These are phyloP conservation scores for Cardiospermum halicacabum DNA, from an alignment of 345 rosid genomes.

Conservation along the genomic window DNA sequence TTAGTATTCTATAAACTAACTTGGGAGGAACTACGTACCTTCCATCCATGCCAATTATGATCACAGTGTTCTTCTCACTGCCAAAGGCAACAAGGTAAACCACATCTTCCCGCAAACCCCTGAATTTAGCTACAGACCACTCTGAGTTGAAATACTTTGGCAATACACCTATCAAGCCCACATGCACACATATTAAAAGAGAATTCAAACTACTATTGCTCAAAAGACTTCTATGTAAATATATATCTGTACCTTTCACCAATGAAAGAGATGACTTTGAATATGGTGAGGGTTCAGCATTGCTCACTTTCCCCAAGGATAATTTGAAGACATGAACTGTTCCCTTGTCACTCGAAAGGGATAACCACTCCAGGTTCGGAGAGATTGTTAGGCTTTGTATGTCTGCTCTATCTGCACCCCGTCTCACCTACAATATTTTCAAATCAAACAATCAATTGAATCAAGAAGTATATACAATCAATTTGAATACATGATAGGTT, in stretches of 20 bases:
- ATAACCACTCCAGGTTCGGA: slow-evolving; percentile 45
- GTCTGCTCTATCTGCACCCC: slow-evolving; percentile 64
- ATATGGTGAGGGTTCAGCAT: too few species aligned
- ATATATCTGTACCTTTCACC: slow-evolving; percentile 34
- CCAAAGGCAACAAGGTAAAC: slow-evolving; percentile 51
- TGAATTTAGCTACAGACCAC: slow-evolving; percentile 61
- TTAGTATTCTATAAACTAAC: too few species aligned
- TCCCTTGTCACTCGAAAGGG: slow-evolving; percentile 58
- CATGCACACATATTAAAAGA: background rate
- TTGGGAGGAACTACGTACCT: slow-evolving; percentile 23
- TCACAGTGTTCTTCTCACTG: slow-evolving; percentile 41
- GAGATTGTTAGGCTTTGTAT: slow-evolving; percentile 56
- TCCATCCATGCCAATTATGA: slow-evolving; percentile 53
- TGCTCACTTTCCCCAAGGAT: background rate
- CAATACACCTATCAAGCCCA: slow-evolving; percentile 47
- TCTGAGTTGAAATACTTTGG: slow-evolving; percentile 60
- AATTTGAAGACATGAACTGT: slow-evolving; percentile 49
- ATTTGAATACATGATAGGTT: too few species aligned
- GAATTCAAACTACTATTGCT: too few species aligned
- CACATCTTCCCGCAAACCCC: slow-evolving; percentile 36
- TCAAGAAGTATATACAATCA: too few species aligned
- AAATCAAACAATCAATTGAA: background rate
- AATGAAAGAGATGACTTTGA: slow-evolving; percentile 42
- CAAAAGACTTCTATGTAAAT: too few species aligned
- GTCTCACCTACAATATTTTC: slow-evolving; percentile 33